These are phyloP conservation scores for grape (Vitis vinifera) DNA, from an alignment of 164 flowering plant species.

Conservation along the genomic window ASM3070453v1 NC_081822.1:3359501-3360000, in stretches of 20 bases:
- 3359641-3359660: constrained; percentile 36
- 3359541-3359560: constrained; percentile 20
- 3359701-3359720: constrained; percentile 69
- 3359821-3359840: constrained; percentile 47
- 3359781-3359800: constrained; percentile 59
- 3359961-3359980: too few species aligned
- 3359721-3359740: constrained; percentile 60
- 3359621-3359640: constrained; percentile 57
- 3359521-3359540: background rate
- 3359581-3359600: constrained; percentile 37
- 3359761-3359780: constrained; percentile 45
- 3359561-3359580: constrained; percentile 59
- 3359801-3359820: constrained; percentile 59
- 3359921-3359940: too few species aligned
- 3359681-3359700: constrained; percentile 45
- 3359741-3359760: constrained; percentile 67
- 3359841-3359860: constrained; percentile 53
- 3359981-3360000: too few species aligned
- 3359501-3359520: too few species aligned
- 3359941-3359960: too few species aligned
- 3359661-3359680: constrained; percentile 48
- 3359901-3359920: too few species aligned
- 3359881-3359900: constrained; percentile 34
- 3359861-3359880: constrained; percentile 63
- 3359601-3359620: constrained; percentile 33